Percentiles rank a stretch among this genome's conserved stretches.
These are phyloP conservation scores for Yamadazyma atlantica DNA, from an alignment of 1,139 yeast species.

Conservation along the genomic window DNA sequence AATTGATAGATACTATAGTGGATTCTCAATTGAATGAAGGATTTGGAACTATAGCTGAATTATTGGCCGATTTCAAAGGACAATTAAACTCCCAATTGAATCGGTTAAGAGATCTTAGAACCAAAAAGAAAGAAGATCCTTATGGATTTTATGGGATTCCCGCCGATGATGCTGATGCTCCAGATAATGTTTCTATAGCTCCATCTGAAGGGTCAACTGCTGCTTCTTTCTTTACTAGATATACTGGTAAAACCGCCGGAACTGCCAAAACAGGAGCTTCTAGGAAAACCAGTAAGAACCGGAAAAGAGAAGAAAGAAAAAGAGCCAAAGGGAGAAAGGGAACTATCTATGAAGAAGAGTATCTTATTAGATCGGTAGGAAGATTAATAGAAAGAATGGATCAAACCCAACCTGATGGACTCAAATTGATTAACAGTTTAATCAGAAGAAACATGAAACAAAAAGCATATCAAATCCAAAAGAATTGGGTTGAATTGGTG, in stretches of 20 bases:
- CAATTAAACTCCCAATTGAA: slow-evolving; percentile 82
- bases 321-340: slow-evolving; percentile 97
- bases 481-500: slow-evolving; percentile 59
- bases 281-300: slow-evolving; percentile 85
- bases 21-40: slow-evolving; percentile 83
- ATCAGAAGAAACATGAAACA: slow-evolving; percentile 70
- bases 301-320: slow-evolving; percentile 93
- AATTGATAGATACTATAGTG: slow-evolving; percentile 56
- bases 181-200: slow-evolving; percentile 93
- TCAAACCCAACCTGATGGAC: slow-evolving; percentile 73
- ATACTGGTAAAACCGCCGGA: slow-evolving; percentile 93
- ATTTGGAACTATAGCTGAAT: slow-evolving; percentile 82
- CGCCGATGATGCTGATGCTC: slow-evolving; percentile 65
- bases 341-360: slow-evolving; percentile 95
- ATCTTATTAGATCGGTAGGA: slow-evolving; percentile 82
- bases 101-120: slow-evolving; percentile 80
- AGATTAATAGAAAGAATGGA: slow-evolving; percentile 82
- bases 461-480: slow-evolving; percentile 83
- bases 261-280: slow-evolving; percentile 97
- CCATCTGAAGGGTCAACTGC: slow-evolving; percentile 92
- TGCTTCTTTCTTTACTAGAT: slow-evolving; percentile 90
- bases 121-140: slow-evolving; percentile 82
- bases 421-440: slow-evolving; percentile 70
- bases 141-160: slow-evolving; percentile 71
- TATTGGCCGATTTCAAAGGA: slow-evolving; percentile 85